Conservation (phyloP, 768 basidiomycete genomes). For the Panaeolus papilionaceus region DNA sequence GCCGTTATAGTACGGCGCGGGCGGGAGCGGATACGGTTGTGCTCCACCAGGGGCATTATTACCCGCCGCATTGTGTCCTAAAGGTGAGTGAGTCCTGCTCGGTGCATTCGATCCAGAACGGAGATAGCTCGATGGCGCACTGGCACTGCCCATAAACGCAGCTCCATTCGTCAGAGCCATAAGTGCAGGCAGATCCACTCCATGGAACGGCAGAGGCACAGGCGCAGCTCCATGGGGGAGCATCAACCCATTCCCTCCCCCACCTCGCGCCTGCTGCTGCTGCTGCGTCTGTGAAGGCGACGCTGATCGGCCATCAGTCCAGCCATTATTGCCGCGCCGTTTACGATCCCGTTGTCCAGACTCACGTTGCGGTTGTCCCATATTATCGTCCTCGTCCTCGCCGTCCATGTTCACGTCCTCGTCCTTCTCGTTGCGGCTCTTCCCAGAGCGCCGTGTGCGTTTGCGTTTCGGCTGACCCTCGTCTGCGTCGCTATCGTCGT, state of each 20-base stretch:
- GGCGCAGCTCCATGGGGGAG: conserved; percentile 17
- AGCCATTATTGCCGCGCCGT: conserved; percentile 35
- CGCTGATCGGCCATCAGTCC: conserved; percentile 41
- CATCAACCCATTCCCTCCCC: not conserved
- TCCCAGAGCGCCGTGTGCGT: conserved; percentile 49
- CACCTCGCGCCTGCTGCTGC: not conserved
- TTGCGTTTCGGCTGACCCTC: conserved; percentile 64
- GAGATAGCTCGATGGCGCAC: conserved; percentile 61
- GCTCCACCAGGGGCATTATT: conserved; percentile 35
- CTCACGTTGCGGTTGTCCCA: conserved; percentile 22
- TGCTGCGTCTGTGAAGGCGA: conserved; percentile 37
- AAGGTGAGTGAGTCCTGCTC: conserved; percentile 75
- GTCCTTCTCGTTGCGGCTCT: conserved; percentile 39
- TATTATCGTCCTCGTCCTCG: conserved; percentile 36
- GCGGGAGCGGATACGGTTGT: conserved; percentile 48
- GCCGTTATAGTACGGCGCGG: conserved; percentile 35
- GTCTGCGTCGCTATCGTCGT: conserved; percentile 52
- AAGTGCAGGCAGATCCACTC: conserved; percentile 71
- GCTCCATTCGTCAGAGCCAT: conserved; percentile 43
- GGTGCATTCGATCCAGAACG: conserved; percentile 71
- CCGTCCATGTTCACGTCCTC: conserved; percentile 60
- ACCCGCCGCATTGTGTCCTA: conserved; percentile 44
- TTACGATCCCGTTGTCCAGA: conserved; percentile 29
- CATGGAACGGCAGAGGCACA: conserved; percentile 34
- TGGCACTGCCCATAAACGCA: conserved; percentile 41